Base-by-base conservation (phyloP, 352 stramenopile genomes). In the Globisporangium middletonii region DNA sequence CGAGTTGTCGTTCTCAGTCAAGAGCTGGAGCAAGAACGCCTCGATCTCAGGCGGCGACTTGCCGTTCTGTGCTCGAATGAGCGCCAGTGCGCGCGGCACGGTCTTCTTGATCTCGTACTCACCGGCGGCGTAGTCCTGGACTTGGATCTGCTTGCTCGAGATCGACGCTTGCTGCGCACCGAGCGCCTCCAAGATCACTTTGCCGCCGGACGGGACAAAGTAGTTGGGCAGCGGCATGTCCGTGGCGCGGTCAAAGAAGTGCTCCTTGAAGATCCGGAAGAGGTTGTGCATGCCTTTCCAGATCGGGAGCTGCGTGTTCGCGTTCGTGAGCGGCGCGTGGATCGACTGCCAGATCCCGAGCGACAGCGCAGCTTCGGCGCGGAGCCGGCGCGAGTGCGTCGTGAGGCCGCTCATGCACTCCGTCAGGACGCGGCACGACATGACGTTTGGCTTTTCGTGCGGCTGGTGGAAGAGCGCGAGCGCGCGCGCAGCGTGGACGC, bases 101-200 rank as follows among this genome's bases (percentile, higher is more conserved):
- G 80, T 79, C 62, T 94, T 94, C 59, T 94, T 94, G 68, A 94
- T 94, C 59, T 94, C 84, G 46, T 94, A 94, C 58, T 94, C 84
- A 15, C 82, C 84, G 2, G 79, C 83, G 12, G 82, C 82, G 49
- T 94, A 94, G 60, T 94, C 84, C 56, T 94, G 81, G 0, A 94
- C 78, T 41, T 91, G 83, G 56, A 94, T 94, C 42, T 94, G 79
- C 54, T 91, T 91, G 57, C 81, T 91, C 23, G 77, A 87, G 50
- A 91, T 86, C 15, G 81, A 92, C 30, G 79, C 82, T 46, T 94
- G 76, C 56, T 92, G 77, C 4, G 80, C 83, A n/a, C 83, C 81
- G 1, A 92, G 57, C 18, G 79, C 72, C 56, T 93, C 83, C 2
- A 94, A 64, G 19, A 94, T 80, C 12, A 94, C 83, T 48, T 89